Evolutionary conservation across 768 basidiomycete species (phyloP).

Genomic region (Rossbeevera mucosa): DNA sequence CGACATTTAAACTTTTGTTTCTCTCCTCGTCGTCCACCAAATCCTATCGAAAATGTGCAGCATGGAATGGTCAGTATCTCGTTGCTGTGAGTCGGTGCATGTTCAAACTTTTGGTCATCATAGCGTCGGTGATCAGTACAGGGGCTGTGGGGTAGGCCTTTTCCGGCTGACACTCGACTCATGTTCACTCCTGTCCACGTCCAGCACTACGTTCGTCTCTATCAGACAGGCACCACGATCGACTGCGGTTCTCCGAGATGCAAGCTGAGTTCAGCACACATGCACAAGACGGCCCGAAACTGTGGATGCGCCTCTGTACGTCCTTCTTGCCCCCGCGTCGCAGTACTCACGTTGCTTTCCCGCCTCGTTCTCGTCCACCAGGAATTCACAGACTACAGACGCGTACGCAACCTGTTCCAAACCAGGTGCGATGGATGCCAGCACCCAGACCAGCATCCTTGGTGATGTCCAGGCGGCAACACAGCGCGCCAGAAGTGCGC

Average conservation of each 20-base stretch:
- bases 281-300: conserved; percentile 53
- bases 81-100: neutral
- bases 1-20: neutral
- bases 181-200: conserved; percentile 2
- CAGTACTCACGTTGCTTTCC: neutral
- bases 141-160: conserved; percentile 38
- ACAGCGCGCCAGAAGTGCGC: neutral
- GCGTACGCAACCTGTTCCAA: conserved; percentile 63
- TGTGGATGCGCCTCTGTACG: conserved; percentile 51
- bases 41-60: conserved; percentile 43
- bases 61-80: conserved; percentile 47
- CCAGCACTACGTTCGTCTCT: conserved; percentile 61
- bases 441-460: conserved; percentile 25
- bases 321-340: neutral
- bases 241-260: conserved; percentile 55
- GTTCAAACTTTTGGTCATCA: conserved; percentile 8
- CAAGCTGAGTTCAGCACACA: conserved; percentile 52
- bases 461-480: conserved; percentile 10
- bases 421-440: conserved; percentile 57
- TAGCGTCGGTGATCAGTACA: conserved; percentile 41
- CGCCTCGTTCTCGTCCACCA: conserved; percentile 11
- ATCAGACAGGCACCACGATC: conserved; percentile 54
- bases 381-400: conserved; percentile 44
- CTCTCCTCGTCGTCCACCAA: neutral
- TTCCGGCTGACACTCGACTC: neutral